A percentile compares a stretch with the other conserved stretches of the same genome.
Evolutionary conservation across 1,139 yeast genomes (phyloP).

Genomic region (Debaryomyces fabryi): DNA sequence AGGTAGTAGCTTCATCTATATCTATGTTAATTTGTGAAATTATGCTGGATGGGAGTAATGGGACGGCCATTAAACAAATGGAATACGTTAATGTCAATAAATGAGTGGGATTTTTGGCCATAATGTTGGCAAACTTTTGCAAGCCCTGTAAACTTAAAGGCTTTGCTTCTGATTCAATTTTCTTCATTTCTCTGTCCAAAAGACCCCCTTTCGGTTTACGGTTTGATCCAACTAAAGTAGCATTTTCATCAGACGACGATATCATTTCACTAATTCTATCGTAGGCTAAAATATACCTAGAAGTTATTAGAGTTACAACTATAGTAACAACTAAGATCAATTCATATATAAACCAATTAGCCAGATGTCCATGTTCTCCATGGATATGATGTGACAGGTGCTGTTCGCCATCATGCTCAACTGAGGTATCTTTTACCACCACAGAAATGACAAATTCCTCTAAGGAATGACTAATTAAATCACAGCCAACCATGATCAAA

Average conservation of each 20-base stretch:
- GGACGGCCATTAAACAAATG: conserved; percentile 33
- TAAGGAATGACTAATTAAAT: conserved; percentile 77
- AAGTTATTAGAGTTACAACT: conserved; percentile 38
- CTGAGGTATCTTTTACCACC: conserved; percentile 35
- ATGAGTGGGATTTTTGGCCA: conserved; percentile 61
- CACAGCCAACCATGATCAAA: conserved; percentile 87
- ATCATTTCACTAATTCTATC: conserved; percentile 41
- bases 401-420: conserved; percentile 28
- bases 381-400: conserved; percentile 58
- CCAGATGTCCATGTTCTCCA: conserved; percentile 38
- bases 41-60: conserved; percentile 34
- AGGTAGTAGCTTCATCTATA: conserved; percentile 53
- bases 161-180: conserved; percentile 9
- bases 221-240: background rate
- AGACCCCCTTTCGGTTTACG: conserved; percentile 11
- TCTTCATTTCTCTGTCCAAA: conserved; percentile 13
- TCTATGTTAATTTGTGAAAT: conserved; percentile 37
- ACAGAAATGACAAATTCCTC: conserved; percentile 68
- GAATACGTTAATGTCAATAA: conserved; percentile 63
- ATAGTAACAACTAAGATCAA: conserved; percentile 30
- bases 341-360: conserved; percentile 39
- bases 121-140: conserved; percentile 13
- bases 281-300: conserved; percentile 37
- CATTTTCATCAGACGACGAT: conserved; percentile 19
- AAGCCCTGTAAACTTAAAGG: conserved; percentile 5